Evolutionary conservation across 73 alveolate genomes (phyloP).

Genomic region (Paramecium caudatum): DNA sequence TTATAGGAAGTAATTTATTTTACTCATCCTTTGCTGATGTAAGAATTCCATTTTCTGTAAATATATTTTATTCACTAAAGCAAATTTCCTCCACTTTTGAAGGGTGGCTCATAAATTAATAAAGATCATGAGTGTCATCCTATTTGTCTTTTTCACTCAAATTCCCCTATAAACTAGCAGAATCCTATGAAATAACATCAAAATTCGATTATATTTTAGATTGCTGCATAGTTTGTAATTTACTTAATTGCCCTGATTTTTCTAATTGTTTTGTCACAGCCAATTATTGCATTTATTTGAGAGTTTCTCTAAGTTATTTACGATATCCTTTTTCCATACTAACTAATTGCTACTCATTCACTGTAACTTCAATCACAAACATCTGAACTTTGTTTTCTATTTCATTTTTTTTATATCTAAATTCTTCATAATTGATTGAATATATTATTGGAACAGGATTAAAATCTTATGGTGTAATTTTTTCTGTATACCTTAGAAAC

Average conservation of each 20-base stretch:
- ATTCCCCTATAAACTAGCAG: not conserved
- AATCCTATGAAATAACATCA: not conserved
- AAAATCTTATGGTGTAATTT: conserved; percentile 25
- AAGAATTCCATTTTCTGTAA: not conserved
- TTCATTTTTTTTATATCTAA: conserved; percentile 52
- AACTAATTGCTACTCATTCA: conserved; percentile 19
- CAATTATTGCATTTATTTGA: conserved; percentile 49
- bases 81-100: conserved; percentile 1
- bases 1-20: not conserved
- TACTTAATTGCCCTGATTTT: too few relatives aligned
- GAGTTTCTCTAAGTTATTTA: conserved; percentile 50
- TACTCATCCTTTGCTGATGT: conserved; percentile 19
- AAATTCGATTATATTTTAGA: not conserved
- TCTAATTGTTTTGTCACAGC: too few relatives aligned
- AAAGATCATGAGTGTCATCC: not conserved
- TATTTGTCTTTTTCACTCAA: not conserved
- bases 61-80: conserved; percentile 10
- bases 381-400: conserved; percentile 46
- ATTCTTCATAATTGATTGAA: conserved; percentile 52
- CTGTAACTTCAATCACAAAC: conserved; percentile 51
- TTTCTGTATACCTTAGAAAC: not conserved
- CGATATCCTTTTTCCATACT: conserved; percentile 52
- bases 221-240: not conserved
- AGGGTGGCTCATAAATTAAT: conserved; percentile 14
- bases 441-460: conserved; percentile 44